phyloP scores from a whole-genome alignment of 805 yeast species.

The Myxozyma neotropica region DNA sequence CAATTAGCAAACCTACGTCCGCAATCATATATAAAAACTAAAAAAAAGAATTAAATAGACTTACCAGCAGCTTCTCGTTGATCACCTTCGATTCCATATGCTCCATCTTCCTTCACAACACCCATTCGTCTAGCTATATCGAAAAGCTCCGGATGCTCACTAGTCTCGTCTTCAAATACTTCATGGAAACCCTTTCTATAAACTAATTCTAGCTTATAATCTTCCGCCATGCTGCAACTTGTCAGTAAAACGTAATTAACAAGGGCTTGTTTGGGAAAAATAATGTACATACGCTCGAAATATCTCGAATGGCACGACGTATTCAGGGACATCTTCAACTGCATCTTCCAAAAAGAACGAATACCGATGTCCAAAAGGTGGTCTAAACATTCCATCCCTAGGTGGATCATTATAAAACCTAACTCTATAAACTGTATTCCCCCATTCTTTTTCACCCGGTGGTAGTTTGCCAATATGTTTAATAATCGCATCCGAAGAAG shows the following conservation, averaged over 20 bases:
- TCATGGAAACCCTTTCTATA: constrained; percentile 78
- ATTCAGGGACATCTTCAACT: constrained; percentile 94
- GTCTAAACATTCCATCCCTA: constrained; percentile 67
- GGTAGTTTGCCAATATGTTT: constrained; percentile 60
- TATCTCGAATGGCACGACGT: constrained; percentile 91
- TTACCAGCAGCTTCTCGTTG: constrained; percentile 88
- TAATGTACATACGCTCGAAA: constrained; percentile 52
- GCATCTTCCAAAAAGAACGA: constrained; percentile 86
- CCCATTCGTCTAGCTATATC: constrained; percentile 41
- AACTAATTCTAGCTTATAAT: constrained; percentile 71
- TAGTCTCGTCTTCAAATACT: constrained; percentile 77
- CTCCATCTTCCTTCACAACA: constrained; percentile 75
- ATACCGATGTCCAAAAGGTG: constrained; percentile 83
- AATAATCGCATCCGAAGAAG: constrained; percentile 81
- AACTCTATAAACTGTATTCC: constrained; percentile 80
- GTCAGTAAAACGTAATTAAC: neutral
- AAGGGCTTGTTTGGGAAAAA: neutral
- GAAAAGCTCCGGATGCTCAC: constrained; percentile 48
- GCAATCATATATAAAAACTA: constrained; percentile 23
- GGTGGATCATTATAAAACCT: constrained; percentile 80
- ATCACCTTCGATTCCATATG: constrained; percentile 82
- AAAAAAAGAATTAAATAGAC: constrained; percentile 57
- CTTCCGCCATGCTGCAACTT: constrained; percentile 64
- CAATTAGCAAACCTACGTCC: too few relatives aligned
- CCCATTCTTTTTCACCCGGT: constrained; percentile 67